These are phyloP conservation scores for Candida maris DNA, from an alignment of 805 yeast species.

Conservation along the genomic window DNA sequence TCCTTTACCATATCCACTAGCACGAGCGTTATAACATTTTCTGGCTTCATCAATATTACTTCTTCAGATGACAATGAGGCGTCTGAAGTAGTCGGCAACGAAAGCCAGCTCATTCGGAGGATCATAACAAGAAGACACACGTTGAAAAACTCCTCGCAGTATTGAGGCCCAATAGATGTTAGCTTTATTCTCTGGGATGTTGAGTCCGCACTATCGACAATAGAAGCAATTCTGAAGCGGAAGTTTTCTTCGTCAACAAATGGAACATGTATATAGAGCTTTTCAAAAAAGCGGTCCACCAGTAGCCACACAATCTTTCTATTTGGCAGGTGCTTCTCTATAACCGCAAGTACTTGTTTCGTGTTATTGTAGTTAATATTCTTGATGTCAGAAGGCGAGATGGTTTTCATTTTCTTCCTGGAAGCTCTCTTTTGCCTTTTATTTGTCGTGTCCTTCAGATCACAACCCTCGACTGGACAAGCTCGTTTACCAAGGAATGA, in stretches of 20 bases:
- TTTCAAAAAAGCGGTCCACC: constrained; percentile 55
- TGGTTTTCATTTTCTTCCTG: constrained; percentile 24
- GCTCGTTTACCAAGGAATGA: constrained; percentile 5
- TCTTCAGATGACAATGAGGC: constrained; percentile 31
- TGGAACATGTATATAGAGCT: constrained; percentile 63
- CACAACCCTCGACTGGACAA: constrained; percentile 22
- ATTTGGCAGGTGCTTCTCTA: constrained; percentile 49
- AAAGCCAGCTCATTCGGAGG: constrained; percentile 52
- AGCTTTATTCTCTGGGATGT: constrained; percentile 29
- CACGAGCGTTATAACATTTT: constrained; percentile 38
- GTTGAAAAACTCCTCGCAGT: constrained; percentile 42
- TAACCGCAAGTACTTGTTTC: constrained; percentile 36
- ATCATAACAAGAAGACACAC: constrained; percentile 51
- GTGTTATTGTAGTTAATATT: constrained; percentile 38
- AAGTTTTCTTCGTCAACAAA: constrained; percentile 57
- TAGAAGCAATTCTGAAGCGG: constrained; percentile 38
- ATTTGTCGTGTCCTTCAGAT: constrained; percentile 5
- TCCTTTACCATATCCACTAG: constrained; percentile 44
- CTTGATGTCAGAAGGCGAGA: constrained; percentile 32
- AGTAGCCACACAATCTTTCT: constrained; percentile 53
- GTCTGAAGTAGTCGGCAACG: constrained; percentile 41
- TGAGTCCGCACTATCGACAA: constrained; percentile 42
- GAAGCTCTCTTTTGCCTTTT: constrained; percentile 14
- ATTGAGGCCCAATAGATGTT: constrained; percentile 31
- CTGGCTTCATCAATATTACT: constrained; percentile 34